Evolutionary conservation across 2,329 filamentous ascomycete genomes (phyloP), one percentile per base, ranked within the genome.

Genomic region (Aspergillus arachidicola): DNA sequence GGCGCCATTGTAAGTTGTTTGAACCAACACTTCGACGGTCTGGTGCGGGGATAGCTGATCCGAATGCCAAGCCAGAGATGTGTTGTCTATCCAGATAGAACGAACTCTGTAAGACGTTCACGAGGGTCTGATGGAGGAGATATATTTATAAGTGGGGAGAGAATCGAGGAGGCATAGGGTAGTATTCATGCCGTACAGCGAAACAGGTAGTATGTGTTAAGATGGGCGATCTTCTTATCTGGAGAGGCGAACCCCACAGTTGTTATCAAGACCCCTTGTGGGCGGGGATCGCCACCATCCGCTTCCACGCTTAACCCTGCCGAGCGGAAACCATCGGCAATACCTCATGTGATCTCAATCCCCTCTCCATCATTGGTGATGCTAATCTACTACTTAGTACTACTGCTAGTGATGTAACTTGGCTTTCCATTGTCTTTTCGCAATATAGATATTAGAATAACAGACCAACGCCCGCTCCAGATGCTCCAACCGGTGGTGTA

Each of bases 1-100:
- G 87, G 86, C 59, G 86, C 86, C 87, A 89, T 89, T 58, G 57
- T 66, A 50, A 12, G 64, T 58, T 55, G 19, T 16, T 57, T 51
- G 46, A 41, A 53, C 30, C 51, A 57, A 53, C 60, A 60, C 10
- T 54, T 48, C 56, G 61, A 53, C 48, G 45, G 55, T 34, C 57
- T 32, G 43, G 28, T 26, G 51, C 45, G 36, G 57, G 26, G 57
- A 59, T 32, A 32, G 16, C 28, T 51, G 9, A 32, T 51, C 46
- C 10, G 16, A 50, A 50, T 19, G 46, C 46, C 46, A 50, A 50
- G 46, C 26, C 46, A 28, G 26, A 41, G 38, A 41, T n/a, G 6
- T 19, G 38, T 41, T 36, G 34, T 36, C 14, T 36, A 16, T 36
- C 34, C 34, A 36, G 34, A 6, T 41, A 10, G 16, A 41, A n/a